Evolutionary conservation across 352 stramenopile species (phyloP).

Genomic region (Phytophthora agathidicida): DNA sequence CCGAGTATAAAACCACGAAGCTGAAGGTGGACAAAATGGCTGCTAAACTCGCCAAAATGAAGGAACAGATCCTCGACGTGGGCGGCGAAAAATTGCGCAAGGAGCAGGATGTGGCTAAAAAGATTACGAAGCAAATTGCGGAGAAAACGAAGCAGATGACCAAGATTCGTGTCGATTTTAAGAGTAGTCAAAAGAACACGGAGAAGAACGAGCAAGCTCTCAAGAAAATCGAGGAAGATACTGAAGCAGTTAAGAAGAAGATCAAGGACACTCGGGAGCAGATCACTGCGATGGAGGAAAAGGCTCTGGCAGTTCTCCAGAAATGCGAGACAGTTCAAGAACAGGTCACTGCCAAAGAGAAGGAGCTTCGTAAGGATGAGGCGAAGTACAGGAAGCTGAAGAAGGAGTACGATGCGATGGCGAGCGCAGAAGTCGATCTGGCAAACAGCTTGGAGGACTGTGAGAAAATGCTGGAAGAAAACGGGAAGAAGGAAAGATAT

Average conservation of each 20-base stretch:
- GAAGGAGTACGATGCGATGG: conserved; percentile 90
- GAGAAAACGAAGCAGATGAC: conserved; percentile 91
- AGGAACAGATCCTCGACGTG: conserved; percentile 96
- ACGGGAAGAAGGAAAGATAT: conserved; percentile 89
- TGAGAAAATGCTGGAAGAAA: conserved; percentile 93
- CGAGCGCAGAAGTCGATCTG: conserved; percentile 94
- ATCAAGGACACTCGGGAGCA: conserved; percentile 90
- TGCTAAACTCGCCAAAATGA: conserved; percentile 87
- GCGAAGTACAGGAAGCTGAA: conserved; percentile 89
- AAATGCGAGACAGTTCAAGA: conserved; percentile 93
- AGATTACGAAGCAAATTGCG: conserved; percentile 86
- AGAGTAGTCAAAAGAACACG: conserved; percentile 80
- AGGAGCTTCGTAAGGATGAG: conserved; percentile 76
- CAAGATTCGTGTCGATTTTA: conserved; percentile 86
- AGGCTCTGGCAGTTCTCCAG: conserved; percentile 90
- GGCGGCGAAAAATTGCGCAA: conserved; percentile 95
- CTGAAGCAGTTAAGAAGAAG: conserved; percentile 69
- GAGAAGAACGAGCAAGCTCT: conserved; percentile 74
- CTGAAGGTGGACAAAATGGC: conserved; percentile 75
- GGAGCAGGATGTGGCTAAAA: conserved; percentile 89
- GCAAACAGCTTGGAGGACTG: conserved; percentile 93
- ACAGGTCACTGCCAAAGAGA: conserved; percentile 87
- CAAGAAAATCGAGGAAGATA: conserved; percentile 75
- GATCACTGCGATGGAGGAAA: conserved; percentile 93
- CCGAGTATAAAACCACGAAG: conserved; percentile 79